Percentiles rank a stretch among this genome's conserved stretches.
These are phyloP conservation scores for Haplosporangium gracile DNA, from an alignment of 192 early-diverging fungal species.

Conservation along the genomic window DNA sequence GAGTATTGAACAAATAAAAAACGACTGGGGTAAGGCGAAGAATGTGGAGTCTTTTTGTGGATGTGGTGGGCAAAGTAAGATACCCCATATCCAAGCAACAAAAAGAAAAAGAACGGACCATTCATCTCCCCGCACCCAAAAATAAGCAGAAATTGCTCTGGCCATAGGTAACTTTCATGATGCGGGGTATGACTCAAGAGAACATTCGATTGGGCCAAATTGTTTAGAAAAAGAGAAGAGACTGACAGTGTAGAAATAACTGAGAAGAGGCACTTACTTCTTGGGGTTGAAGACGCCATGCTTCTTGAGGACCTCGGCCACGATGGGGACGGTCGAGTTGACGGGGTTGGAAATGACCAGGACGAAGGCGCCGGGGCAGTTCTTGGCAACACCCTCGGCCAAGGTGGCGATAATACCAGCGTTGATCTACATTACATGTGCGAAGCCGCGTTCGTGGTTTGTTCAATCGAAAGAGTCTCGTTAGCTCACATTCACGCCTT, in stretches of 20 bases:
- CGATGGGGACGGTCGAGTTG: slow-evolving; percentile 97
- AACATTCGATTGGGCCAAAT: slow-evolving; percentile 5
- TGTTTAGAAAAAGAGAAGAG: background rate
- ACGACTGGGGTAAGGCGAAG: background rate
- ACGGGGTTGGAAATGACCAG: slow-evolving; percentile 96
- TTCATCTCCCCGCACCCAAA: slow-evolving; percentile 9
- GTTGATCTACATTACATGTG: slow-evolving; percentile 76
- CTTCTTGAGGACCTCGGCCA: slow-evolving; percentile 93
- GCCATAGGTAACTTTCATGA: background rate
- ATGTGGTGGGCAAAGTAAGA: background rate
- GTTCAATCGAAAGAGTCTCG: no score
- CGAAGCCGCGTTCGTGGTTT: no score
- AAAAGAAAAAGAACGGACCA: background rate
- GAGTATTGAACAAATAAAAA: background rate
- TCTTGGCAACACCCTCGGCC: slow-evolving; percentile 82
- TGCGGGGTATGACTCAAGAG: slow-evolving; percentile 11
- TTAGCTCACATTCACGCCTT: no score
- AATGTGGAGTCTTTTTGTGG: background rate
- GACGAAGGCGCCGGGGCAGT: slow-evolving; percentile 84
- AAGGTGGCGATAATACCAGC: slow-evolving; percentile 91
- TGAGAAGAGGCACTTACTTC: slow-evolving; percentile 42
- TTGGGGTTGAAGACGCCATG: slow-evolving; percentile 86
- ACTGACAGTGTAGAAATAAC: background rate
- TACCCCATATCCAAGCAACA: background rate
- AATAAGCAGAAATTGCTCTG: background rate